A percentile compares a stretch with the other conserved stretches of the same genome.
phyloP scores from a whole-genome alignment of 208 protist species.

The Naegleria fowleri region DNA sequence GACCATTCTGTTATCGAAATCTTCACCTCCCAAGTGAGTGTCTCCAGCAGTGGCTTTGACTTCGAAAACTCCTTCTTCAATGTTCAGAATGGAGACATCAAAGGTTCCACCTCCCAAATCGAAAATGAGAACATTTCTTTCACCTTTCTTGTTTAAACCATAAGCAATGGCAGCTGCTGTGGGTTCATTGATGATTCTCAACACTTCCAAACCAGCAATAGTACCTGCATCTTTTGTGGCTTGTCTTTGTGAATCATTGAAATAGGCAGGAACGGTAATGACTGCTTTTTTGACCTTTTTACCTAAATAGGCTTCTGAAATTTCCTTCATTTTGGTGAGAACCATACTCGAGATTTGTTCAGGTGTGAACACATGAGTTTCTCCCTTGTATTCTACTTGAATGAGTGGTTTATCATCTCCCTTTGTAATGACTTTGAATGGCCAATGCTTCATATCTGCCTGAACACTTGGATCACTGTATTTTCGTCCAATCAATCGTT shows the following conservation, averaged over 20 bases:
- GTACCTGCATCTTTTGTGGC: slow-evolving; percentile 94
- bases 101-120: slow-evolving; percentile 84
- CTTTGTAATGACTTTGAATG: neutral
- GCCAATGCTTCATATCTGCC: neutral
- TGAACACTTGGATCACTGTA: neutral
- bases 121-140: slow-evolving; percentile 73
- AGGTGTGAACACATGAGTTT: too few relatives aligned
- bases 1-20: slow-evolving; percentile 95
- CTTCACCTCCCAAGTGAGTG: slow-evolving; percentile 98
- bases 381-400: neutral
- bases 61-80: slow-evolving; percentile 98
- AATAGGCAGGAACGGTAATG: slow-evolving; percentile 93
- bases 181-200: slow-evolving; percentile 88
- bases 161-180: slow-evolving; percentile 89
- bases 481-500: slow-evolving; percentile 83
- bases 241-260: slow-evolving; percentile 92
- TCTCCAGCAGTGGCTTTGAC: slow-evolving; percentile 97
- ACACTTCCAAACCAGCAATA: slow-evolving; percentile 81
- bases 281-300: slow-evolving; percentile 82
- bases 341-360: slow-evolving; percentile 12
- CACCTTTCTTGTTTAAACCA: slow-evolving; percentile 48
- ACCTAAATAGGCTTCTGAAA: slow-evolving; percentile 87
- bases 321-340: slow-evolving; percentile 85
- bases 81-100: slow-evolving; percentile 82
- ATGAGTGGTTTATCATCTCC: neutral